Base-by-base conservation (phyloP, 805 yeast species). In the Kazachstania kunashirensis region DNA sequence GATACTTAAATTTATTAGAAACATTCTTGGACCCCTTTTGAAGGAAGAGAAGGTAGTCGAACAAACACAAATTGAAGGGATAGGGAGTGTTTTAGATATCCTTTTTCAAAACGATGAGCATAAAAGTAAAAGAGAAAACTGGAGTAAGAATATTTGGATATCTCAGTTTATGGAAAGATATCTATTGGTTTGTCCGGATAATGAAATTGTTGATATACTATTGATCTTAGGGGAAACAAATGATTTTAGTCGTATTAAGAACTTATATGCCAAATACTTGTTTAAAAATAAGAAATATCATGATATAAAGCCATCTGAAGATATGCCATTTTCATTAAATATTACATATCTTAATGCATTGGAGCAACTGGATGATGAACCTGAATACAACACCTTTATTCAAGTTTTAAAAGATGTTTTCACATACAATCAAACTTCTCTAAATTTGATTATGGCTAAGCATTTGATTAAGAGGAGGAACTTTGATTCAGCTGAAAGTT, bases 371-470 rank as follows among this genome's bases (percentile, higher is more conserved):
- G 6, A 26, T 8, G 33, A 11, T 27, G 34, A 31, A 47, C 47
- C 18, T 0, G 49, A 50, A n/a, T 59, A 66, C 25, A 70, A 66
- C 33, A 42, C 42, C 0, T 57, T 46, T 16, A 15, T 34, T 17
- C 13, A 5, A 6, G 25, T 29, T 23, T 13, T 47, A 33, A 33
- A 28, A 10, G 20, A 33, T 1, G 61, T 57, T 36, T 82, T 71
- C 46, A 77, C 85, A 0, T 84, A 78, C 45, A 84, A 79, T 47
- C 52, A 61, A 26, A 74, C 76, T 2, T 61, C 57, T 17, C 57
- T 81, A 13, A 64, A 65, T 25, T 62, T 70, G 3, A 60, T 65
- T 40, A 50, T 73, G 29, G 75, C 82, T 0, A 57, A 60, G 4
- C 77, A 67, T 49, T 70, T 66, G 48, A 65, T 68, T 13, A 57